Evolutionary conservation across 2,329 filamentous ascomycete species (phyloP).

Genomic region (Cordyceps cicadae): DNA sequence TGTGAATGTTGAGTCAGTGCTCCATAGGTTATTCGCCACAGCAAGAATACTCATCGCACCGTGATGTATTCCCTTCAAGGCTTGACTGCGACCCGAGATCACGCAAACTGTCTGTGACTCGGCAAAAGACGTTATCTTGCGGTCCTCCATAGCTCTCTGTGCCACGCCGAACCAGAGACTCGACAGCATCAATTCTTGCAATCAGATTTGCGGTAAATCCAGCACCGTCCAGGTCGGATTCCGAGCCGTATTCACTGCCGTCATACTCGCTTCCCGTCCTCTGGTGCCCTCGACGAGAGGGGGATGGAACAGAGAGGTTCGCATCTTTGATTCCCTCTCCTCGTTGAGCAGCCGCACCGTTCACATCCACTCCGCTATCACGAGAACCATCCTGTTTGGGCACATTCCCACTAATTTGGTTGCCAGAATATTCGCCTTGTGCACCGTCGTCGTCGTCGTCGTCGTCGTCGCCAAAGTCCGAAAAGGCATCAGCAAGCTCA

Average conservation of each 20-base stretch:
- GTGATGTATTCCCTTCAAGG: constrained; percentile 63
- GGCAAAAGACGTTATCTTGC: constrained; percentile 57
- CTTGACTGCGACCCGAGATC: constrained; percentile 66
- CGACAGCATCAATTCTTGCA: constrained; percentile 62
- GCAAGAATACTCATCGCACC: constrained; percentile 37
- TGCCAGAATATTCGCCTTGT: constrained; percentile 9
- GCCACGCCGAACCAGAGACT: constrained; percentile 58
- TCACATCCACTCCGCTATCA: constrained; percentile 9
- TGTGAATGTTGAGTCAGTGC: constrained; percentile 24
- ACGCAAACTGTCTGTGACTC: constrained; percentile 60
- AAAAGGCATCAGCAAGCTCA: constrained; percentile 67
- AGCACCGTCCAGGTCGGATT: constrained; percentile 61
- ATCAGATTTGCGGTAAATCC: constrained; percentile 60
- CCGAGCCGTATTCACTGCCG: constrained; percentile 65
- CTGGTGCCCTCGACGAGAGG: constrained; percentile 38
- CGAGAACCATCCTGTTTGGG: constrained; percentile 7
- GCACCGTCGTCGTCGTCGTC: constrained; percentile 29
- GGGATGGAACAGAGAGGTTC: constrained; percentile 38
- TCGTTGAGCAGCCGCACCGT: constrained; percentile 11
- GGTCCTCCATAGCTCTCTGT: constrained; percentile 58
- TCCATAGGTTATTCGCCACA: background rate
- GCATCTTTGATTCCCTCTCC: constrained; percentile 25
- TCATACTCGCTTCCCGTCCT: constrained; percentile 55
- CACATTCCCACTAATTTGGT: constrained; percentile 1
- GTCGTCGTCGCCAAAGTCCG: constrained; percentile 47